These are phyloP conservation scores for Taxawa tesnikishii DNA, from an alignment of 2,329 filamentous ascomycete genomes.

Conservation along the genomic window DNA sequence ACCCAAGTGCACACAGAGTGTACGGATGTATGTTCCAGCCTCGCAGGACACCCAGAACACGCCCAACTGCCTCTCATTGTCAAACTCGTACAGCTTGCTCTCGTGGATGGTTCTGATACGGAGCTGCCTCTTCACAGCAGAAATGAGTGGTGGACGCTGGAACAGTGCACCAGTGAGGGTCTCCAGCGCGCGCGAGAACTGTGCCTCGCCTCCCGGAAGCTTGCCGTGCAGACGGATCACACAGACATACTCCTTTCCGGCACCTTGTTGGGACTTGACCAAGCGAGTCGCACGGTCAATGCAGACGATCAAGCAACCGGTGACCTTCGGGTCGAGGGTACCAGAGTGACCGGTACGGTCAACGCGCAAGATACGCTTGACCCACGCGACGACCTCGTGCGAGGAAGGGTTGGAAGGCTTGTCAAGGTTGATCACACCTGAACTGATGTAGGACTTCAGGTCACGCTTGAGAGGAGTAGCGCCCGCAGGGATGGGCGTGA, in stretches of 20 bases:
- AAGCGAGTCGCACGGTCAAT: constrained; percentile 94
- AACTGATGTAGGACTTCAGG: constrained; percentile 92
- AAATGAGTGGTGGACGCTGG: constrained; percentile 93
- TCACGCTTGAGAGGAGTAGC: constrained; percentile 87
- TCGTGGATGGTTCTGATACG: constrained; percentile 97
- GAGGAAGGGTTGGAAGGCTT: constrained; percentile 96
- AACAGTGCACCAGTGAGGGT: constrained; percentile 93
- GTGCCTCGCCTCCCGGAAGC: constrained; percentile 81
- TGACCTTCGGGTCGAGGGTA: constrained; percentile 96
- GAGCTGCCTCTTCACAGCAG: constrained; percentile 95
- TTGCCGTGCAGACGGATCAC: constrained; percentile 94
- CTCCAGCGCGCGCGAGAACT: constrained; percentile 88
- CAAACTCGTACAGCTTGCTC: constrained; percentile 89
- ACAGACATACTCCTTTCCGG: constrained; percentile 97
- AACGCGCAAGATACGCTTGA: constrained; percentile 89
- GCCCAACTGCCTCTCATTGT: constrained; percentile 93
- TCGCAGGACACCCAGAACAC: constrained; percentile 99
- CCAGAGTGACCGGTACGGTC: constrained; percentile 98
- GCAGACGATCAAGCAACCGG: constrained; percentile 86
- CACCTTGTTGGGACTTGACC: constrained; percentile 97
- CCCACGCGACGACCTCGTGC: constrained; percentile 98
- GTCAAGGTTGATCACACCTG: constrained; percentile 95
- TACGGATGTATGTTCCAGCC: constrained; percentile 97
- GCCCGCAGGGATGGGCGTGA: constrained; percentile 89
- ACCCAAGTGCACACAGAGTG: constrained; percentile 88